These are phyloP conservation scores for Candida andamanensis DNA, from an alignment of 805 yeast genomes.

Conservation along the genomic window DNA sequence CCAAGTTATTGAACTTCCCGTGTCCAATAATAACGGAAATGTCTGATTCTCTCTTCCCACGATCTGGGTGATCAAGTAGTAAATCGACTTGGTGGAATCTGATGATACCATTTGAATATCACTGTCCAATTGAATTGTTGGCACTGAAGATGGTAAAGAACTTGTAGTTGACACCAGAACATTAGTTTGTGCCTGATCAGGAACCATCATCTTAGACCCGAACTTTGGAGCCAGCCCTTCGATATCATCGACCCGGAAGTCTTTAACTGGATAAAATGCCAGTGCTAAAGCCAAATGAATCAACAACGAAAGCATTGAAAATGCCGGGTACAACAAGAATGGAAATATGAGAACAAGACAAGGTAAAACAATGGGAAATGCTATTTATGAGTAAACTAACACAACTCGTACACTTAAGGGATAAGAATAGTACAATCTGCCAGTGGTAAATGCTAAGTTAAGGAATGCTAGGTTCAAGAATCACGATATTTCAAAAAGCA, in stretches of 20 bases:
- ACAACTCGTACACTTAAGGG: too few relatives aligned
- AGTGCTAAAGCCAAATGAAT: slow-evolving; percentile 1
- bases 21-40: slow-evolving; percentile 54
- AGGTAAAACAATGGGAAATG: too few relatives aligned
- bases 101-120: slow-evolving; percentile 17
- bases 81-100: slow-evolving; percentile 17
- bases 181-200: slow-evolving; percentile 1
- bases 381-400: too few relatives aligned
- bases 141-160: slow-evolving; percentile 10
- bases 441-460: too few relatives aligned
- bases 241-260: slow-evolving; percentile 14
- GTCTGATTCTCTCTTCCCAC: slow-evolving; percentile 23
- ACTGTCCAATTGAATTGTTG: slow-evolving; percentile 12
- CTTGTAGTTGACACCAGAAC: slow-evolving; percentile 9
- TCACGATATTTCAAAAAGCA: background rate
- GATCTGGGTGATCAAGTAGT: slow-evolving; percentile 14
- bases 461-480: background rate
- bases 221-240: slow-evolving; percentile 1
- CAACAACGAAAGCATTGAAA: too few relatives aligned
- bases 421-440: too few relatives aligned
- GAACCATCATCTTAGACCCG: background rate
- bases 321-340: too few relatives aligned
- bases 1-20: slow-evolving; percentile 65
- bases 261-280: slow-evolving; percentile 14
- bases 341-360: too few relatives aligned